Percentiles rank a stretch among this genome's conserved stretches.
Evolutionary conservation across 2,329 filamentous ascomycete genomes (phyloP).

Genomic region (Diaporthe batatas): DNA sequence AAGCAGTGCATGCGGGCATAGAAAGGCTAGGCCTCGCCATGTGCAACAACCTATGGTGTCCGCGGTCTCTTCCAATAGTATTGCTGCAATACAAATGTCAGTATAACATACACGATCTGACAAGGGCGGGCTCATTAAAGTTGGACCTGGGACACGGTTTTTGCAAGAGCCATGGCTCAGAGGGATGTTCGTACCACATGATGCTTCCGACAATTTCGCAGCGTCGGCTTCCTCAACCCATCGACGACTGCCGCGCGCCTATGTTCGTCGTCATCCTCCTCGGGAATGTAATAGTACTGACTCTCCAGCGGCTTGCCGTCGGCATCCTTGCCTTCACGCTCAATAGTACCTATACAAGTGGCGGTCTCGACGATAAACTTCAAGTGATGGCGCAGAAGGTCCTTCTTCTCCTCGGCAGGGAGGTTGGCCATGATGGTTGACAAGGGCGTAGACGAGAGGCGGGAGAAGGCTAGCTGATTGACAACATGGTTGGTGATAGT

Average conservation of each 20-base stretch:
- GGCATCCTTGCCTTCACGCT: conserved; percentile 92
- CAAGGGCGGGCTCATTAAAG: not conserved
- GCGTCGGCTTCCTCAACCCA: conserved; percentile 87
- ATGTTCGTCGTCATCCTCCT: conserved; percentile 83
- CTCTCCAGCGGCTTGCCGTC: conserved; percentile 93
- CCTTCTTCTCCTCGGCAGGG: conserved; percentile 73
- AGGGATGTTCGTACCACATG: conserved; percentile 60
- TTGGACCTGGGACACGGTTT: not conserved
- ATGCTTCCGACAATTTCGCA: conserved; percentile 91
- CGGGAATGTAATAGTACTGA: conserved; percentile 96
- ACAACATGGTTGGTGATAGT: conserved; percentile 86
- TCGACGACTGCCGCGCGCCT: conserved; percentile 86
- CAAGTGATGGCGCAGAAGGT: conserved; percentile 73
- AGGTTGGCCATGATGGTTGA: conserved; percentile 91
- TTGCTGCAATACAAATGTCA: conserved; percentile 62
- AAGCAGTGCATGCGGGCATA: conserved; percentile 41
- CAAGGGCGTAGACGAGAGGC: conserved; percentile 89
- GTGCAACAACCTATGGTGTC: conserved; percentile 60
- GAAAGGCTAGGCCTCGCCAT: not conserved
- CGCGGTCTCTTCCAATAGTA: conserved; percentile 77
- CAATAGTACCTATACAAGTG: conserved; percentile 87
- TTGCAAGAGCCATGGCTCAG: no score
- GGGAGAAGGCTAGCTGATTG: conserved; percentile 96
- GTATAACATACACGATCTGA: not conserved
- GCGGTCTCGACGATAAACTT: conserved; percentile 80